Percentiles rank a stretch among this genome's conserved stretches.
These are phyloP conservation scores for Lactarius evosmus DNA, from an alignment of 768 basidiomycete genomes.

Conservation along the genomic window DNA sequence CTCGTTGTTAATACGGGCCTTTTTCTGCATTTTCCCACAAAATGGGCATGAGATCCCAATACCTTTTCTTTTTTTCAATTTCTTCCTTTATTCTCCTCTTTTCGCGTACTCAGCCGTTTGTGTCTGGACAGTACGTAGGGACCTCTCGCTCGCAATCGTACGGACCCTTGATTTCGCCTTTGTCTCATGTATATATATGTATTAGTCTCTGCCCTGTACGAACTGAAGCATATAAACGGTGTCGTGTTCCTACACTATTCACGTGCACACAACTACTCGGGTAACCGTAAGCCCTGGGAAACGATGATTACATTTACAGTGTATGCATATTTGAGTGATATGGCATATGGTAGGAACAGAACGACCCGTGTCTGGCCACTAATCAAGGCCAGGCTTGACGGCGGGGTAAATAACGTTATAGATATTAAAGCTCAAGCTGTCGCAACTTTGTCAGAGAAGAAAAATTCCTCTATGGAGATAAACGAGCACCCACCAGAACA, in stretches of 20 bases:
- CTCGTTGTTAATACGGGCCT: no score
- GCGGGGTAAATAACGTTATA: conserved; percentile 53
- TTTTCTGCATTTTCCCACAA: background rate
- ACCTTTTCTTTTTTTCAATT: background rate
- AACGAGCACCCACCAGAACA: conserved; percentile 70
- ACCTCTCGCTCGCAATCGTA: conserved; percentile 4
- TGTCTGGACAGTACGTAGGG: background rate
- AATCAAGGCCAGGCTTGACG: conserved; percentile 6
- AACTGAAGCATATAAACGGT: background rate
- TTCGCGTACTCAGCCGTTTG: background rate
- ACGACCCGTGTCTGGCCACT: conserved; percentile 4
- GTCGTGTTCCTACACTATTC: background rate
- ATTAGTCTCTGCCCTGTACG: background rate
- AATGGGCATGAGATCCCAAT: background rate
- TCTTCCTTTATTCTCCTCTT: background rate
- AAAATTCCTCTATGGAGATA: background rate
- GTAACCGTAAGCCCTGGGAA: background rate
- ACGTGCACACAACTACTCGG: background rate
- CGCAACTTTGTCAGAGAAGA: conserved; percentile 20
- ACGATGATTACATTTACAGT: conserved; percentile 3
- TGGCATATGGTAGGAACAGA: background rate
- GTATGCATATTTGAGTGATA: background rate
- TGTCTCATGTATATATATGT: background rate
- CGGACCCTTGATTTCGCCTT: conserved; percentile 3
- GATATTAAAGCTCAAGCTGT: conserved; percentile 76